A percentile compares a stretch with the other conserved stretches of the same genome.
phyloP scores from a whole-genome alignment of 2,329 filamentous ascomycete species.

The Apiospora pterosperma region DNA sequence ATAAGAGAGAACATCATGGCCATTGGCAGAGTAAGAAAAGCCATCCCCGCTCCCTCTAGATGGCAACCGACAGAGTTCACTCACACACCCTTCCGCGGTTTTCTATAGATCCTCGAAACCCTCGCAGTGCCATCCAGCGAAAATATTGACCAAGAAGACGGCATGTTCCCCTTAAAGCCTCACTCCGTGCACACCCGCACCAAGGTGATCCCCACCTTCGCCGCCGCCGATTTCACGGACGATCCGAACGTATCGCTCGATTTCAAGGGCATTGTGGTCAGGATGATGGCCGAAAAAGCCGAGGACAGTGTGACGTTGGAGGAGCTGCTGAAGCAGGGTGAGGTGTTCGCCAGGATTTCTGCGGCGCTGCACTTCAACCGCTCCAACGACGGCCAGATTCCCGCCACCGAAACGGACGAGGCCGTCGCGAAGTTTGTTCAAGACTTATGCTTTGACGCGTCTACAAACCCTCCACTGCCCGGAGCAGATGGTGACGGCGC shows the following conservation, averaged over 20 bases:
- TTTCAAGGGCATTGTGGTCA: neutral
- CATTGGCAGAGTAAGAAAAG: neutral
- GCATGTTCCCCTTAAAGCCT: neutral
- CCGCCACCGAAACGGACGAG: neutral
- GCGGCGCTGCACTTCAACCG: neutral
- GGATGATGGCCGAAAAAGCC: neutral
- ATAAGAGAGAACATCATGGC: neutral
- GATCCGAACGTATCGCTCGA: neutral
- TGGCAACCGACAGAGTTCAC: neutral
- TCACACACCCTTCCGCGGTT: neutral
- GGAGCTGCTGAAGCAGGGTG: neutral
- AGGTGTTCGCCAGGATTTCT: too few species aligned
- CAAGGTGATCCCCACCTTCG: neutral
- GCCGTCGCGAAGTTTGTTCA: neutral
- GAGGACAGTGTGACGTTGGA: neutral
- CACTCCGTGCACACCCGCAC: neutral
- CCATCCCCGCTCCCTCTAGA: neutral
- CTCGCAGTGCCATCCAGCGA: neutral
- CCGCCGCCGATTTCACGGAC: neutral
- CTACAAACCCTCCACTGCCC: neutral
- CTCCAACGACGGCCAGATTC: neutral
- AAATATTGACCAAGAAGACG: neutral
- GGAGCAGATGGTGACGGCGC: neutral
- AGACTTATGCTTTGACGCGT: neutral
- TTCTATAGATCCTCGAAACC: neutral